Percentiles rank a stretch among this genome's conserved stretches.
Evolutionary conservation across 2,329 filamentous ascomycete genomes (phyloP).

Genomic region (Colletotrichum cuscutae): DNA sequence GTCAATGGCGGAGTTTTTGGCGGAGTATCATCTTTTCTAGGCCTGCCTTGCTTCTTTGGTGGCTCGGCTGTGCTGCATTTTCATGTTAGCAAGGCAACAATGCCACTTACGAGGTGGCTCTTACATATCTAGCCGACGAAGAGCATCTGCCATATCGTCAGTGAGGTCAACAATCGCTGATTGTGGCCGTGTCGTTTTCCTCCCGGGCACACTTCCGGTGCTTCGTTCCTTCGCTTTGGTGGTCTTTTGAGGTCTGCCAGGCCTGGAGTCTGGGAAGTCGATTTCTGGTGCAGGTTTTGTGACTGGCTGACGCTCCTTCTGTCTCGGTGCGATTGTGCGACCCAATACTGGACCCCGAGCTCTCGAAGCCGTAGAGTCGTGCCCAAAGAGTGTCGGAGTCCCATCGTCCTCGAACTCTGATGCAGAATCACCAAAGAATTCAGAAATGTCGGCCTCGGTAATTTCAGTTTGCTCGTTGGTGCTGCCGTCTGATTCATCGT

Average conservation of each 20-base stretch:
- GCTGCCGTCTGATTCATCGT: constrained; percentile 7
- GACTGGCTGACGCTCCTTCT: not conserved
- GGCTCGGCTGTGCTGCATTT: not conserved
- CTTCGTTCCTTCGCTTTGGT: not conserved
- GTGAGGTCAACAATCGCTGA: constrained; percentile 9
- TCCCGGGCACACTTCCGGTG: not conserved
- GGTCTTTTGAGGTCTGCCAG: not conserved
- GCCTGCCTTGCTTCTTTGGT: not conserved
- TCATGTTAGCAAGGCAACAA: not conserved
- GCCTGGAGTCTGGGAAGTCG: not conserved
- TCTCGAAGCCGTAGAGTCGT: not conserved
- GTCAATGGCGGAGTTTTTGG: constrained; percentile 24
- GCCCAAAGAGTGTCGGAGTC: not conserved
- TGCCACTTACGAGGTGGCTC: not conserved
- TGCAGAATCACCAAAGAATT: constrained; percentile 19
- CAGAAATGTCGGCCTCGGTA: constrained; percentile 29
- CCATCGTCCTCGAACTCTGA: constrained; percentile 18
- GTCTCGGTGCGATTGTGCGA: not conserved
- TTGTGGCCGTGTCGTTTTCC: not conserved
- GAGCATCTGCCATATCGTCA: constrained; percentile 15
- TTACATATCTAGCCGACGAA: constrained; percentile 26
- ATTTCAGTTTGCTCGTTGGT: constrained; percentile 22
- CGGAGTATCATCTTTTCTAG: not conserved
- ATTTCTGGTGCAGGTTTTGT: not conserved
- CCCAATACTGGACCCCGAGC: not conserved